Base-by-base conservation (phyloP, 2,329 filamentous ascomycete genomes). In the Ramularia endophylla region DNA sequence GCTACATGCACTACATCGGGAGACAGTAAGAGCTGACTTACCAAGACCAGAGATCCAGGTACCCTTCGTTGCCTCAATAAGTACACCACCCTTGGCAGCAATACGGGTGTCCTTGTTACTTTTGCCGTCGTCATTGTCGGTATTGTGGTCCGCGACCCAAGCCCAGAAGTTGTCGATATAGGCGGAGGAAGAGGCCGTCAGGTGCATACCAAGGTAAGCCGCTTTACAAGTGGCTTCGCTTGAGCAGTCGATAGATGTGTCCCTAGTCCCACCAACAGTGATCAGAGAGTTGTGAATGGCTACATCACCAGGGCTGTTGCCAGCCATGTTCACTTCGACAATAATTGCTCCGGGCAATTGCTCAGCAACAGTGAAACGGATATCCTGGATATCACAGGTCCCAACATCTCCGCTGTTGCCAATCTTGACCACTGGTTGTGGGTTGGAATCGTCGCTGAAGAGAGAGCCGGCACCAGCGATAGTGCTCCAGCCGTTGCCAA, bases 401-500 rank as follows among this genome's bases (percentile, higher is more conserved):
- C 74, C 73, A 1, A 65, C 57, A 15, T 76, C 67, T 5, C 70
- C 72, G 0, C 63, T 43, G 2, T 65, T 60, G 12, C 77, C 78
- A 2, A 82, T 66, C 51, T 66, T 59, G 11, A 78, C 60, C 8
- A 79, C 62, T 1, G 72, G 63, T 27, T 61, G 61, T 0, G 77
- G 75, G 25, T 62, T 63, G 31, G 47, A 57, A 0, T 61, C 54
- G 40, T 69, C 60, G 39, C 54, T 65, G 57, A 73, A 79, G 32
- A 61, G 66, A 45, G 50, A 40, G 8, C 75, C 75, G 5, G 58
- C 59, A 1, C 64, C 74, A 13, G 65, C 36, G 17, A 68, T 52
- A 74, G 70, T 5, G 67, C 72, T 66, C 64, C 72, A 75, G 3
- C 66, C 68, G 55, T 78, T 73, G 20, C 77, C 77, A 7, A 77